These are phyloP conservation scores for Lecanicillium sp. DNA, from an alignment of 2,329 filamentous ascomycete genomes.

Conservation along the genomic window DNA sequence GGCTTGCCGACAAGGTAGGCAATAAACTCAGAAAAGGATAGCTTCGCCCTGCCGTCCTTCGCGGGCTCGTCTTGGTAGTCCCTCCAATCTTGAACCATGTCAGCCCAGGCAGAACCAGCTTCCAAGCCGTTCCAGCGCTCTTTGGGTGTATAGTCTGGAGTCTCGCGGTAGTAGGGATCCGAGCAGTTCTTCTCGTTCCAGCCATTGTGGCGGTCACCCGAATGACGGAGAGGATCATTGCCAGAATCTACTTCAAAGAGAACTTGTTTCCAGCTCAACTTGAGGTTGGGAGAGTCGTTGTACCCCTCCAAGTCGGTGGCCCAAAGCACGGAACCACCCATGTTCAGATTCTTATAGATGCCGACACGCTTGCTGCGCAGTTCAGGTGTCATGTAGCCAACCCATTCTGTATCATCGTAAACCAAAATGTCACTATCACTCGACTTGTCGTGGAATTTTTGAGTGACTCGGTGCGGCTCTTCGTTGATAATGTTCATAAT, in stretches of 20 bases:
- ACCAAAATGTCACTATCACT: constrained; percentile 8
- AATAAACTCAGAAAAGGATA: constrained; percentile 2
- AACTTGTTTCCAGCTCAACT: background rate
- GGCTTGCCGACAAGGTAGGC: constrained; percentile 4
- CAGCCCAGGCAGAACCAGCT: constrained; percentile 2
- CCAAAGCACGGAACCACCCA: constrained; percentile 5
- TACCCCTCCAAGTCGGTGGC: constrained; percentile 4
- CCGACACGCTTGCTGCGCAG: background rate
- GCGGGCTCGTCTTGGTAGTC: constrained; percentile 2
- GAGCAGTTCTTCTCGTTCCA: constrained; percentile 4
- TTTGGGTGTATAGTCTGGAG: constrained; percentile 1
- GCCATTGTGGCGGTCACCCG: constrained; percentile 1
- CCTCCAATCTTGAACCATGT: constrained; percentile 3
- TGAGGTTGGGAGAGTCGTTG: background rate
- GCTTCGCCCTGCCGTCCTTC: constrained; percentile 1
- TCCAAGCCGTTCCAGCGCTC: constrained; percentile 3
- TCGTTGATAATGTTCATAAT: constrained; percentile 8
- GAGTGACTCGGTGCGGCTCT: background rate
- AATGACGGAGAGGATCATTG: constrained; percentile 2
- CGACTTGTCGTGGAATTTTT: background rate
- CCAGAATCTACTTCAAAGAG: constrained; percentile 4
- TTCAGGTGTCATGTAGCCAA: constrained; percentile 9
- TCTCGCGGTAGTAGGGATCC: constrained; percentile 2
- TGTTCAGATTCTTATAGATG: constrained; percentile 2
- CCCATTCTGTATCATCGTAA: constrained; percentile 9